These are phyloP conservation scores for Raffaelea arxii DNA, from an alignment of 2,329 filamentous ascomycete species.

Conservation along the genomic window DNA sequence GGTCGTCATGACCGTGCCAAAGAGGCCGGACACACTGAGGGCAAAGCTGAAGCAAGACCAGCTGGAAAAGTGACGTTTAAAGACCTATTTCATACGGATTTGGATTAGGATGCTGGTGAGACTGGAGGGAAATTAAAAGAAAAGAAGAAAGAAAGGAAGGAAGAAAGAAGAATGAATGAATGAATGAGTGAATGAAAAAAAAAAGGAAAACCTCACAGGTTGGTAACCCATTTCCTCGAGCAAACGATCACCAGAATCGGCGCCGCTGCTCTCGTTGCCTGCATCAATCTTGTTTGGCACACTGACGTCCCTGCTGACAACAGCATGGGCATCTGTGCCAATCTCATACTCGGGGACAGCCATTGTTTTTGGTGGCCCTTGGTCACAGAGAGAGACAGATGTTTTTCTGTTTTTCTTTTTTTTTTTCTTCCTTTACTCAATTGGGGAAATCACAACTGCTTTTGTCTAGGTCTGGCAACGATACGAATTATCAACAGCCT, in stretches of 20 bases:
- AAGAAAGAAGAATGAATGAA: background rate
- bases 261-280: conserved; percentile 8
- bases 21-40: conserved; percentile 45
- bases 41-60: conserved; percentile 50
- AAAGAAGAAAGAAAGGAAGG: background rate
- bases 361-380: too few species aligned
- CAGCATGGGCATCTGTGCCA: background rate
- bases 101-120: too few species aligned
- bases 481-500: background rate
- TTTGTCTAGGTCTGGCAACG: too few species aligned
- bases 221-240: conserved; percentile 26
- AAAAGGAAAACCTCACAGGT: conserved; percentile 18
- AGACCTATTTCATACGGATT: conserved; percentile 27
- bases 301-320: background rate
- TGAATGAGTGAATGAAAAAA: background rate
- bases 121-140: background rate
- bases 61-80: conserved; percentile 49
- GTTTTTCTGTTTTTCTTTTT: too few species aligned
- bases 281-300: background rate
- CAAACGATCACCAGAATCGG: conserved; percentile 20
- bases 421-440: background rate
- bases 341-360: too few species aligned
- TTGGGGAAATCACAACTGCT: too few species aligned
- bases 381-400: too few species aligned
- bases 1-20: conserved; percentile 45